Base-by-base conservation (phyloP, 495 filamentous ascomycete species). In the Elasticomyces elasticus region DNA sequence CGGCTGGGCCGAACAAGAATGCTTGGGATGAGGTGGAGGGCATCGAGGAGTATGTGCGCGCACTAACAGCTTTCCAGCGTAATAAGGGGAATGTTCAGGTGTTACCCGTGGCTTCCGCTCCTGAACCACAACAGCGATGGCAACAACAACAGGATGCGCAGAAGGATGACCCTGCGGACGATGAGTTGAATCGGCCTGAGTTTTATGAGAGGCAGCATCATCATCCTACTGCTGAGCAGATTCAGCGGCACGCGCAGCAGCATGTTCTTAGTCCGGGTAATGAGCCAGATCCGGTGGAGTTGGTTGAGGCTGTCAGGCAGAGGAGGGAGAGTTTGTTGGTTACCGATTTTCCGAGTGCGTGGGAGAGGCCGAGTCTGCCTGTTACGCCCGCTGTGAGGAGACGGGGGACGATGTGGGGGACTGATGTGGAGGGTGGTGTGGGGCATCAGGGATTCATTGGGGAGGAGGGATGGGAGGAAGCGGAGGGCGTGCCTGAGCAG, bases 21-120 rank as follows among this genome's bases (percentile, higher is more conserved):
- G 88, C 86, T 38, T 95, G 89, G 89, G 89, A 95, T 60, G 84
- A 85, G 30, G 78, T 88, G 24, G 85, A 85, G 1, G 79, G 85
- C 50, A 95, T 95, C 59, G 79, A 87, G 54, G 74, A 77, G 44
- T 94, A 92, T 64, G 84, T 90, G 45, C 80, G 84, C 49, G 74
- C 76, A 38, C 70, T 90, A 27, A 55, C 49, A 23, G 49, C 42
- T 64, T 70, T 79, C 52, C 83, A 80, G 45, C 79, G 75, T 37
- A 56, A 54, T 12, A 55, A 61, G 5, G 77, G 70, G 45, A 77
- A 72, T 55, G 76, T 82, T 47, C 81, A 84, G 66, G 74, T 80
- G 40, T 81, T 25, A 64, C 47, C 12, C 33, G 64, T 31, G 23
- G 50, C 28, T 15, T n/a, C 12, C 15, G 19, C 0, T n/a, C 13